Evolutionary conservation across 805 yeast species (phyloP).

Genomic region (Candida succiphila): DNA sequence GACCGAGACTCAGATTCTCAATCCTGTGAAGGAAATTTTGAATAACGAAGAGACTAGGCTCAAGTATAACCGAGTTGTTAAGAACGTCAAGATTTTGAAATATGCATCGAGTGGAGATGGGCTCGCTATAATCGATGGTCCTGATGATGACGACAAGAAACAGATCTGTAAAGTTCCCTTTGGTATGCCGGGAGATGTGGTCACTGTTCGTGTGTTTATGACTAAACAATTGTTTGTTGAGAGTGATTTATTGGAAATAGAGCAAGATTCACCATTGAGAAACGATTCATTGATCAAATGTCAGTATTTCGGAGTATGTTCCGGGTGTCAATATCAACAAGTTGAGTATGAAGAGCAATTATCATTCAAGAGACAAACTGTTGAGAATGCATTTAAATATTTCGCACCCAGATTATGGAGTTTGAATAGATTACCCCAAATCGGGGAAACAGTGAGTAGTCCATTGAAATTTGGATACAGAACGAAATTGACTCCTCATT

Average conservation of each 20-base stretch:
- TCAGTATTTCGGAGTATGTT: constrained; percentile 82
- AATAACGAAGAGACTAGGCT: constrained; percentile 42
- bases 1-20: constrained; percentile 36
- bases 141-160: constrained; percentile 29
- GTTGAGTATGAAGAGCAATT: constrained; percentile 67
- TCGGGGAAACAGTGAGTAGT: constrained; percentile 43
- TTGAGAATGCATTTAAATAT: constrained; percentile 70
- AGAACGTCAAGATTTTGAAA: constrained; percentile 44
- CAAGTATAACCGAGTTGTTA: constrained; percentile 48
- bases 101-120: constrained; percentile 85
- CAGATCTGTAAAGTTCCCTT: constrained; percentile 80
- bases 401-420: constrained; percentile 51
- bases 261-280: constrained; percentile 27
- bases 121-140: constrained; percentile 57
- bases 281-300: constrained; percentile 60
- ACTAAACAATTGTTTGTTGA: constrained; percentile 70
- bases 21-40: constrained; percentile 57
- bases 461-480: constrained; percentile 74
- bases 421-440: constrained; percentile 40
- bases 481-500: constrained; percentile 94
- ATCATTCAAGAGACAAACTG: constrained; percentile 59
- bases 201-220: constrained; percentile 60
- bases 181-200: constrained; percentile 79
- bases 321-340: constrained; percentile 92
- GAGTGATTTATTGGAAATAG: constrained; percentile 49